Percentiles rank a stretch among this genome's conserved stretches.
phyloP scores from a whole-genome alignment of 352 stramenopile species.

The Plasmopara muralis region DNA sequence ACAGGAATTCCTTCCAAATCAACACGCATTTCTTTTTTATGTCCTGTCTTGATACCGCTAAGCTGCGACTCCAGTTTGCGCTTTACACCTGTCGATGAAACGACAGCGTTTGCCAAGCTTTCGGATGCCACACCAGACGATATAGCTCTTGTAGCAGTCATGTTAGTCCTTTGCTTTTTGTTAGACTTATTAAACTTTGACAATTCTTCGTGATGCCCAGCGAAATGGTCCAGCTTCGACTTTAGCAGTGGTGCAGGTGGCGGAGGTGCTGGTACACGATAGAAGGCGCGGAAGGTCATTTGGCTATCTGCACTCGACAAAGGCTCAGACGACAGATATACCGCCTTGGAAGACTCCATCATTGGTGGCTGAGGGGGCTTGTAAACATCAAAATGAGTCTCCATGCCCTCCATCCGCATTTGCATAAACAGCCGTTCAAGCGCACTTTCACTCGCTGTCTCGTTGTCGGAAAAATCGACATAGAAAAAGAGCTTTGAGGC shows the following conservation, averaged over 20 bases:
- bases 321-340: slow-evolving; percentile 24
- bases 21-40: slow-evolving; percentile 58
- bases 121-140: slow-evolving; percentile 7
- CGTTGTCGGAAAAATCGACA: slow-evolving; percentile 3
- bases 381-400: slow-evolving; percentile 53
- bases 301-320: slow-evolving; percentile 22
- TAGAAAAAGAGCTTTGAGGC: slow-evolving; percentile 36
- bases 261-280: slow-evolving; percentile 47
- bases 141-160: slow-evolving; percentile 11
- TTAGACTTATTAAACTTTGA: slow-evolving; percentile 38
- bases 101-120: slow-evolving; percentile 8
- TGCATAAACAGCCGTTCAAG: slow-evolving; percentile 40
- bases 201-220: slow-evolving; percentile 18
- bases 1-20: slow-evolving; percentile 76
- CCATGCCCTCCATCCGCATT: slow-evolving; percentile 49
- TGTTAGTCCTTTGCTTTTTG: slow-evolving; percentile 50
- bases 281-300: slow-evolving; percentile 57
- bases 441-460: slow-evolving; percentile 15
- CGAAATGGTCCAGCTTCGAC: slow-evolving; percentile 21
- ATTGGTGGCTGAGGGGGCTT: slow-evolving; percentile 33
- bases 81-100: slow-evolving; percentile 35
- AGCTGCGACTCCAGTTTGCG: slow-evolving; percentile 59
- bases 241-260: slow-evolving; percentile 27
- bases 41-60: slow-evolving; percentile 19
- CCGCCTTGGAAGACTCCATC: background rate